phyloP scores from a whole-genome alignment of 495 filamentous ascomycete species.

The Pyrenula massariospora region DNA sequence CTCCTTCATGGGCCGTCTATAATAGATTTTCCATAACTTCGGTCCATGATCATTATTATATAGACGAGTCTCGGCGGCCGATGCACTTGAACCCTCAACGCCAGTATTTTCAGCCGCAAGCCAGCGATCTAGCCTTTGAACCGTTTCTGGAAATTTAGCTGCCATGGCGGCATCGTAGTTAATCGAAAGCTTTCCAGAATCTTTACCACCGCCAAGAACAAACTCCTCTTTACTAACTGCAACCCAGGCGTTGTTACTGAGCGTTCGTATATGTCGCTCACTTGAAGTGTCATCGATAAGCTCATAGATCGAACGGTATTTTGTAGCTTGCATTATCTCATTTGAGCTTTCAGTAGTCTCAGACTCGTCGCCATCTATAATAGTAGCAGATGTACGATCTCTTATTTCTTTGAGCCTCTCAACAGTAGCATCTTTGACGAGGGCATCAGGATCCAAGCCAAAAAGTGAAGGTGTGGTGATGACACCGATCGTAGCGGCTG shows the following conservation, averaged over 20 bases:
- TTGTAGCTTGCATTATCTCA: slow-evolving; percentile 56
- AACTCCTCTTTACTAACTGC: slow-evolving; percentile 51
- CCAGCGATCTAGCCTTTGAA: slow-evolving; percentile 11
- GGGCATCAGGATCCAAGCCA: slow-evolving; percentile 75
- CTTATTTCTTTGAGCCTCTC: slow-evolving; percentile 43
- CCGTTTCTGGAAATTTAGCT: slow-evolving; percentile 2
- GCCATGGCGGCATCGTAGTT: slow-evolving; percentile 24
- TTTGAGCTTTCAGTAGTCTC: slow-evolving; percentile 10
- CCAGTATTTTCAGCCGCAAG: background rate
- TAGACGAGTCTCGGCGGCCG: background rate
- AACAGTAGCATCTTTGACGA: slow-evolving; percentile 51
- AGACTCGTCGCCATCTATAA: slow-evolving; percentile 15
- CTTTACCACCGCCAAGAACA: slow-evolving; percentile 38
- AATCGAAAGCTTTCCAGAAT: slow-evolving; percentile 43
- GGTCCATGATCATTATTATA: background rate
- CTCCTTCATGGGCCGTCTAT: slow-evolving; percentile 21
- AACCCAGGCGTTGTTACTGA: slow-evolving; percentile 75
- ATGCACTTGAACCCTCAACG: background rate
- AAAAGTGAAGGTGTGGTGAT: slow-evolving; percentile 87
- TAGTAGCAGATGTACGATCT: background rate
- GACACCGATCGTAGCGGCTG: slow-evolving; percentile 67
- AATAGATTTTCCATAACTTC: slow-evolving; percentile 17
- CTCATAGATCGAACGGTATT: slow-evolving; percentile 82
- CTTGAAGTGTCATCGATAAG: slow-evolving; percentile 70
- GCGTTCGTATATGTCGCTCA: slow-evolving; percentile 63